phyloP scores from a whole-genome alignment of 2,329 filamentous ascomycete genomes.

The Paraconiothyrium brasiliense region DNA sequence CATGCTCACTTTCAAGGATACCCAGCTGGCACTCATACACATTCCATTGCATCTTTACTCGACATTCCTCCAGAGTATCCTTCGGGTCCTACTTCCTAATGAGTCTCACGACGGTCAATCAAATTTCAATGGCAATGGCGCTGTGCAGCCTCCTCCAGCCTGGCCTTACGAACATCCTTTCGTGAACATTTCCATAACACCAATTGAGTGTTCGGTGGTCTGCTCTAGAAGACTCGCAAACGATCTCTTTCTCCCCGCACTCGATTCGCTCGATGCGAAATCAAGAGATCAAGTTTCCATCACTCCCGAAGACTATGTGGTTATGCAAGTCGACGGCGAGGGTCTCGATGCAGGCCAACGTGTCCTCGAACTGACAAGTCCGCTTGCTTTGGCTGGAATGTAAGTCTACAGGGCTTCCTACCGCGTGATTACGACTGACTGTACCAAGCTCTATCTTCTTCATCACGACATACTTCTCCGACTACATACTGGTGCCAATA shows the following conservation, averaged over 20 bases:
- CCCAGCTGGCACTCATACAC: constrained; percentile 86
- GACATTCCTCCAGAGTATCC: constrained; percentile 82
- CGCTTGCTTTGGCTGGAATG: constrained; percentile 90
- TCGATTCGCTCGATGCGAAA: constrained; percentile 67
- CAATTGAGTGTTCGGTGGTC: constrained; percentile 90
- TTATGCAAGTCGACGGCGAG: constrained; percentile 88
- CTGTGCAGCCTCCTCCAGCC: constrained; percentile 46
- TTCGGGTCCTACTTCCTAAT: constrained; percentile 81
- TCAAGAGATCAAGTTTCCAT: constrained; percentile 68
- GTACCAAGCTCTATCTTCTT: constrained; percentile 83
- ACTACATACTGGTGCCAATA: constrained; percentile 91
- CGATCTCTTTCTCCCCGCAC: constrained; percentile 77
- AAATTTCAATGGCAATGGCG: constrained; percentile 40
- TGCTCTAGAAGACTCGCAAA: constrained; percentile 80
- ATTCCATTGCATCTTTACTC: constrained; percentile 83
- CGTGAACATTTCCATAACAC: constrained; percentile 91
- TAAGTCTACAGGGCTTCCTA: constrained; percentile 48
- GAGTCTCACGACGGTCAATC: constrained; percentile 45
- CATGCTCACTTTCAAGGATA: constrained; percentile 70
- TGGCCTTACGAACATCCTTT: constrained; percentile 75
- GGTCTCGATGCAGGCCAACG: constrained; percentile 90
- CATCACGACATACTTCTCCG: constrained; percentile 97
- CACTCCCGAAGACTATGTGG: constrained; percentile 83
- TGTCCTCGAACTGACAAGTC: constrained; percentile 90
- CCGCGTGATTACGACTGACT: constrained; percentile 17